Evolutionary conservation across 352 stramenopile species (phyloP).

Genomic region (Phytophthora foliorum): DNA sequence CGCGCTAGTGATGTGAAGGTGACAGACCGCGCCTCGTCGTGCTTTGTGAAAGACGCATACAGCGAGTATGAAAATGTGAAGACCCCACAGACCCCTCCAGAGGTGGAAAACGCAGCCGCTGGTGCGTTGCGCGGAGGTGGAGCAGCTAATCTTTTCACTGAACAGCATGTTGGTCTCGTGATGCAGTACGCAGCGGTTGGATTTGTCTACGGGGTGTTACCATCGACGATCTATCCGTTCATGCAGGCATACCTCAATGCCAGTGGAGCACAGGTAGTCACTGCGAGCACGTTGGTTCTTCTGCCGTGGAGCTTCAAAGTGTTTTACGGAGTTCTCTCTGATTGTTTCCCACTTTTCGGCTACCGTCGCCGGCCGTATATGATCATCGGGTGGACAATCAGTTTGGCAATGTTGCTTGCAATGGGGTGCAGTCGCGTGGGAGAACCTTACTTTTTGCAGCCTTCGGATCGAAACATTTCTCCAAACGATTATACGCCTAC

Average conservation of each 20-base stretch:
- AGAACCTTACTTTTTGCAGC: slow-evolving; percentile 46
- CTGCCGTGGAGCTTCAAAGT: slow-evolving; percentile 66
- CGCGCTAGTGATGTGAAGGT: background rate
- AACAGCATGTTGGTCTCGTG: slow-evolving; percentile 44
- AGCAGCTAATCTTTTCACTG: slow-evolving; percentile 31
- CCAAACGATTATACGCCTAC: slow-evolving; percentile 27
- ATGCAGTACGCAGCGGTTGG: slow-evolving; percentile 54
- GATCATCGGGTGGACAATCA: slow-evolving; percentile 57
- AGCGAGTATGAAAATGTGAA: slow-evolving; percentile 5
- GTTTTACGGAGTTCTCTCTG: slow-evolving; percentile 58
- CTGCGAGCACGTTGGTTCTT: slow-evolving; percentile 36
- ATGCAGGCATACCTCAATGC: slow-evolving; percentile 51
- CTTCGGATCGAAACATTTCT: slow-evolving; percentile 14
- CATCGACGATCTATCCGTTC: slow-evolving; percentile 53
- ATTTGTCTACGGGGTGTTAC: slow-evolving; percentile 49
- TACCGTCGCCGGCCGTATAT: slow-evolving; percentile 63
- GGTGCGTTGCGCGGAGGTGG: slow-evolving; percentile 46
- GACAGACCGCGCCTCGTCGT: background rate
- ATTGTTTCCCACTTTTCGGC: slow-evolving; percentile 58
- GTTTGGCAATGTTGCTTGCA: slow-evolving; percentile 40
- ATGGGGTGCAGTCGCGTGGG: slow-evolving; percentile 42
- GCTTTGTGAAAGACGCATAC: background rate
- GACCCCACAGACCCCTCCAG: background rate
- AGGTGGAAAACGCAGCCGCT: background rate
- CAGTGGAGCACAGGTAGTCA: slow-evolving; percentile 25